Evolutionary conservation across 202 grass and related monocot species (phyloP).

Genomic region (Musa balbisiana): DNA sequence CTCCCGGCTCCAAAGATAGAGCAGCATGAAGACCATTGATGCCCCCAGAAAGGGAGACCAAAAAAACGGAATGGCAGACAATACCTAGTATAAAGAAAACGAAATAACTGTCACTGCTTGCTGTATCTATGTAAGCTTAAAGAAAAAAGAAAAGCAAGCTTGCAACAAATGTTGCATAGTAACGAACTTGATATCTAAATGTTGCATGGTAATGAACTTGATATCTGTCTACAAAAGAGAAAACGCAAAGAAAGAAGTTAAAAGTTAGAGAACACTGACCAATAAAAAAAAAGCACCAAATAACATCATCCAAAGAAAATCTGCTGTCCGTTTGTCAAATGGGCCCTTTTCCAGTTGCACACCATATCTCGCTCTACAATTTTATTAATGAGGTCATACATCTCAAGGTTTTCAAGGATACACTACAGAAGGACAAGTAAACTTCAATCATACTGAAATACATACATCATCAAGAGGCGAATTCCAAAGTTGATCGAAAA

Average conservation of each 20-base stretch:
- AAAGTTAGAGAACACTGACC: slow-evolving; percentile 25
- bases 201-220: background rate
- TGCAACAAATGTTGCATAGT: no score
- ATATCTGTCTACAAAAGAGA: background rate
- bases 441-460: background rate
- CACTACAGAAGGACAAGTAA: background rate
- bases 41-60: slow-evolving; percentile 25
- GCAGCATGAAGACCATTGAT: slow-evolving; percentile 81
- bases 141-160: no score
- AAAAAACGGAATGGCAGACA: slow-evolving; percentile 54
- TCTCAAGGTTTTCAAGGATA: background rate
- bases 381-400: background rate
- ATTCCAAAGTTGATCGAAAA: slow-evolving; percentile 98
- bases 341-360: slow-evolving; percentile 85
- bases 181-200: no score
- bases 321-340: slow-evolving; percentile 69
- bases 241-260: background rate
- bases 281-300: slow-evolving; percentile 66
- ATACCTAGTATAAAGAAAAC: slow-evolving; percentile 38
- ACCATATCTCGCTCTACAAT: slow-evolving; percentile 78
- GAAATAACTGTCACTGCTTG: background rate
- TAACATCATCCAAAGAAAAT: slow-evolving; percentile 99
- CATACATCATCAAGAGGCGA: slow-evolving; percentile 95
- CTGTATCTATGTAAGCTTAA: slow-evolving; percentile 3
- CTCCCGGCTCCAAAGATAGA: slow-evolving; percentile 98